Percentiles rank a stretch among this genome's conserved stretches.
These are phyloP conservation scores for Penicillium sumatraense DNA, from an alignment of 2,329 filamentous ascomycete genomes.

Conservation along the genomic window DNA sequence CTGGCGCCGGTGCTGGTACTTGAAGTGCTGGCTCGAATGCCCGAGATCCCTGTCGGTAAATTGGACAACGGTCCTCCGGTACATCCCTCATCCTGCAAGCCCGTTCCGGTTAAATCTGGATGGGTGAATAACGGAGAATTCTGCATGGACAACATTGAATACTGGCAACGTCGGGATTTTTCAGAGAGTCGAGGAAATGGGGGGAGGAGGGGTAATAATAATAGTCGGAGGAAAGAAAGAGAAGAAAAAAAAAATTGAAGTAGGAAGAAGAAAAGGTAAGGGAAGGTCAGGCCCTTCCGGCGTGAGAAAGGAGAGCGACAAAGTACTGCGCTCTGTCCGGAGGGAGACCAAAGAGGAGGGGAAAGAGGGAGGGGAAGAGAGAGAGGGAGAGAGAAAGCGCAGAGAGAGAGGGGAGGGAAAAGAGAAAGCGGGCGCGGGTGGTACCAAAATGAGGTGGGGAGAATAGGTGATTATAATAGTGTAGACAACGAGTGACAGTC, in stretches of 20 bases:
- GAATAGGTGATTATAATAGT: background rate
- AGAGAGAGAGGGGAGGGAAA: slow-evolving; percentile 5
- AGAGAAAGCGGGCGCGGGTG: slow-evolving; percentile 2
- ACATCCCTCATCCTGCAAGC: slow-evolving; percentile 27
- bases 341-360: no score
- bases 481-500: background rate
- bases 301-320: no score
- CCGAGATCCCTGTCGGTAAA: slow-evolving; percentile 14
- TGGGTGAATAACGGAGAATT: slow-evolving; percentile 31
- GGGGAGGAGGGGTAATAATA: no score
- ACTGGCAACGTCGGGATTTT: slow-evolving; percentile 11
- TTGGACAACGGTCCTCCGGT: slow-evolving; percentile 28
- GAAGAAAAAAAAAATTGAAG: no score
- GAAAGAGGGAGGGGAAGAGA: background rate
- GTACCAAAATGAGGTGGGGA: slow-evolving; percentile 1
- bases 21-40: slow-evolving; percentile 32
- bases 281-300: no score
- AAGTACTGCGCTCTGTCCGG: no score
- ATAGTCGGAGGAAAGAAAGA: no score
- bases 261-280: no score
- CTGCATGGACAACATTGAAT: slow-evolving; percentile 48
- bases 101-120: slow-evolving; percentile 27
- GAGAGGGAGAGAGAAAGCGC: slow-evolving; percentile 11
- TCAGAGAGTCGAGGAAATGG: no score
- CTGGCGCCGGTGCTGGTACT: slow-evolving; percentile 35